Conservation (phyloP, 2,329 filamentous ascomycete genomes). For the Sporothrix humicola region DNA sequence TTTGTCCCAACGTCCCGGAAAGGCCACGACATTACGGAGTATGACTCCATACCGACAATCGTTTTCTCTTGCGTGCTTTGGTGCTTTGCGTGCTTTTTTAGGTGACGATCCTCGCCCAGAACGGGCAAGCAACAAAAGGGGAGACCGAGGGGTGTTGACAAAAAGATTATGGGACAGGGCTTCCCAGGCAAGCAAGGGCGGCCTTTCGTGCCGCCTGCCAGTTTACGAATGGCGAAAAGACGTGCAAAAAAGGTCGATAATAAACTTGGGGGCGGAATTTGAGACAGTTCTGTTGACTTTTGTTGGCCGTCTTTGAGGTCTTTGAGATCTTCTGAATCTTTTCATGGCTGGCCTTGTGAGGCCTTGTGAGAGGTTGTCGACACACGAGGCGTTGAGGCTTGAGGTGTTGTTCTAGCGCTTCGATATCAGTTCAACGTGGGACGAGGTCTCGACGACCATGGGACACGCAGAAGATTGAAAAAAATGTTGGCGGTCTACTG, state of each 20-base stretch:
- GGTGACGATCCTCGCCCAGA: constrained; percentile 11
- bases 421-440: too few relatives aligned
- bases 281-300: neutral
- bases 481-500: constrained; percentile 1
- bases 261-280: neutral
- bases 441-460: too few relatives aligned
- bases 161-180: neutral
- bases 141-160: neutral
- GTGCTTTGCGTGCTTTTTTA: constrained; percentile 4
- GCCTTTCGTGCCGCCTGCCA: constrained; percentile 3
- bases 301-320: neutral
- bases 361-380: neutral
- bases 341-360: neutral
- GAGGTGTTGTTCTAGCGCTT: neutral
- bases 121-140: neutral
- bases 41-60: neutral
- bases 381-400: neutral
- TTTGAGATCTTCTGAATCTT: neutral
- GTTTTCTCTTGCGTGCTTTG: too few relatives aligned
- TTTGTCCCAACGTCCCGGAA: constrained; percentile 16
- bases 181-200: neutral
- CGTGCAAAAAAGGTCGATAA: neutral
- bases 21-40: neutral
- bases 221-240: neutral
- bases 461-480: too few relatives aligned